Conservation (phyloP, 805 yeast genomes). For the Tetrapisispora iriomotensis region DNA sequence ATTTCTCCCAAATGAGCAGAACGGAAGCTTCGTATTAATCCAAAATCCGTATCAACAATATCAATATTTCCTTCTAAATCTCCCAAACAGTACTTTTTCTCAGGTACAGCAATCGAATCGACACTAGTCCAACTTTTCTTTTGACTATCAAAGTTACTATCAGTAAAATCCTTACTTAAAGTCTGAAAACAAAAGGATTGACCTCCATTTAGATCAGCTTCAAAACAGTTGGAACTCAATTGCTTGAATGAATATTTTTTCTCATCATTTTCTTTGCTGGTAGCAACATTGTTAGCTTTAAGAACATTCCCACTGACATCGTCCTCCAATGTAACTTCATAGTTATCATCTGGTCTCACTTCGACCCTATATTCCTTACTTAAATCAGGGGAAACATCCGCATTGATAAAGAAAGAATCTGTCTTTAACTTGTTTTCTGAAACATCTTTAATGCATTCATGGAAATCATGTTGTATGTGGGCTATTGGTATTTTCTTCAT, state of each 20-base stretch:
- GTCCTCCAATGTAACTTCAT: constrained; percentile 7
- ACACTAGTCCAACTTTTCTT: constrained; percentile 24
- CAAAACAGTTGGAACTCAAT: constrained; percentile 5
- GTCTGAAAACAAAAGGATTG: constrained; percentile 8
- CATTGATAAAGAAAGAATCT: constrained; percentile 38
- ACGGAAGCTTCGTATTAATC: constrained; percentile 7
- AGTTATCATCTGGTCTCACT: constrained; percentile 10
- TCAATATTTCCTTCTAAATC: constrained; percentile 27
- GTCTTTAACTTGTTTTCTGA: constrained; percentile 11
- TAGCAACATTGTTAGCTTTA: not conserved
- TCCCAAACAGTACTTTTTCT: constrained; percentile 27
- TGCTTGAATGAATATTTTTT: constrained; percentile 5
- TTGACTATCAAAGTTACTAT: constrained; percentile 1
- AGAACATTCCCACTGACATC: not conserved
- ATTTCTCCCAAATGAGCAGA: constrained; percentile 47
- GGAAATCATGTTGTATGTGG: constrained; percentile 38
- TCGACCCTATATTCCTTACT: constrained; percentile 18
- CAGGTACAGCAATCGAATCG: constrained; percentile 27
- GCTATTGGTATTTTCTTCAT: constrained; percentile 7
- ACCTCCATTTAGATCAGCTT: constrained; percentile 9
- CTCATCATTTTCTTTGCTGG: no score
- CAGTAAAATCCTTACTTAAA: not conserved
- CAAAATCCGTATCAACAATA: constrained; percentile 12
- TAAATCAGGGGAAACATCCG: constrained; percentile 18
- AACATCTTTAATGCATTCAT: constrained; percentile 36